Base-by-base conservation (phyloP, 148 eudicot species). In the Polygonum aviculare region DNA sequence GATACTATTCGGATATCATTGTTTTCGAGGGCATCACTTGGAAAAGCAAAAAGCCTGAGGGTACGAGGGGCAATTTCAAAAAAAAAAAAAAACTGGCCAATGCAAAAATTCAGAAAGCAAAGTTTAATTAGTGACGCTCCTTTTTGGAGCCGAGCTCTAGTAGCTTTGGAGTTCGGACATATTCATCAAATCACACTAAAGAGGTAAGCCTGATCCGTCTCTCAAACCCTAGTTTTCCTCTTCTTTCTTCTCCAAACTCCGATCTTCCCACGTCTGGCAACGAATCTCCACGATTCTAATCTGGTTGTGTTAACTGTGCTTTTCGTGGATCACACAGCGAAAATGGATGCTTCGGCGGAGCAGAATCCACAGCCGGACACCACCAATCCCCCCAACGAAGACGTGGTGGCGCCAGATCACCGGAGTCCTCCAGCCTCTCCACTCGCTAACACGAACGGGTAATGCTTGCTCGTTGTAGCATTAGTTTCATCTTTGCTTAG, bases 361-460 rank as follows among this genome's bases (percentile, higher is more conserved):
- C 80, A 82, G 73, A 71, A 45, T 74, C 63, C 82, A 63, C 78
- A 80, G 40, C 80, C 77, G 11, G 33, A 72, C 5, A 78, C 54
- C 57, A 19, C 19, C 67, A n/a, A 77, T 80, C 75, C 82, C 39
- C 41, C 78, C 41, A 67, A 67, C 44, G 72, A 33, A 67, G 85
- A 80, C 19, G 82, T 55, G 12, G 18, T 73, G 74, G 19, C 69
- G 49, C 81, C 41, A 4, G 76, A 54, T 79, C 74, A 79, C 36
- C 36, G n/a, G 21, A 55, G 50, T 50, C 33, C 18, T 50, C 33
- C 18, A 9, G 26, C 67, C 22, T 77, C 82, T 41, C 70, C 69
- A 19, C 51, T 62, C 39, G 67, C 77, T 26, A 44, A 72, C 55
- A 41, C 83, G 54, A 83, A 83, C 62, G 83, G 85, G 85, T 83